Conservation (phyloP, 495 filamentous ascomycete species). For the Poronia punctata region DNA sequence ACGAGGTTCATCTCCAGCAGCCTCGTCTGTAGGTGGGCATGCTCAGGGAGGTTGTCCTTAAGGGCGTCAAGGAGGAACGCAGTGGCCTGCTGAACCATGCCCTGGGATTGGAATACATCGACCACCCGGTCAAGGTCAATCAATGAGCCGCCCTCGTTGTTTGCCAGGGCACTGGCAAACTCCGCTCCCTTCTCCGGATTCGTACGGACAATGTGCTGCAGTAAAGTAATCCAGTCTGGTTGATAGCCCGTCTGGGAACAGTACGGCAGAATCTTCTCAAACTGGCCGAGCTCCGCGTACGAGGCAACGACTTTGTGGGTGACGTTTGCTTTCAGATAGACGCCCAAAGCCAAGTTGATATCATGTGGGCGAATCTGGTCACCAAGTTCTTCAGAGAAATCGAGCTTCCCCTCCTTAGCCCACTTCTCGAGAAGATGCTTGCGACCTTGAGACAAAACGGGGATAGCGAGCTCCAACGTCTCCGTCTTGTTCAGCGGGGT, state of each 20-base stretch:
- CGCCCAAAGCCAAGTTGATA: slow-evolving; percentile 69
- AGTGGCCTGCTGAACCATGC: slow-evolving; percentile 95
- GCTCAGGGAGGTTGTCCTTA: slow-evolving; percentile 89
- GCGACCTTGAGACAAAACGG: slow-evolving; percentile 84
- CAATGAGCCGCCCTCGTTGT: slow-evolving; percentile 73
- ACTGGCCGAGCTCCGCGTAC: slow-evolving; percentile 91
- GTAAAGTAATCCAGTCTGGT: slow-evolving; percentile 83
- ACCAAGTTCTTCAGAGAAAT: slow-evolving; percentile 91
- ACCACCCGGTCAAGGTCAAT: slow-evolving; percentile 93
- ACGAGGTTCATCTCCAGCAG: slow-evolving; percentile 96
- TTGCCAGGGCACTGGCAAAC: slow-evolving; percentile 83
- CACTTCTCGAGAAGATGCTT: slow-evolving; percentile 98
- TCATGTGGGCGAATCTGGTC: slow-evolving; percentile 90
- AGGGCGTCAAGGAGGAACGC: slow-evolving; percentile 93
- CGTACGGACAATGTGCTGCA: slow-evolving; percentile 85
- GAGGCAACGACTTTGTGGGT: slow-evolving; percentile 90
- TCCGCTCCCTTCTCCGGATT: slow-evolving; percentile 94
- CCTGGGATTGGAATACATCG: slow-evolving; percentile 94
- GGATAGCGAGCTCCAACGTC: slow-evolving; percentile 85
- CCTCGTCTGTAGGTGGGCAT: slow-evolving; percentile 86
- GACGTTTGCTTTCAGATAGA: slow-evolving; percentile 83
- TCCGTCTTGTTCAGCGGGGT: slow-evolving; percentile 78
- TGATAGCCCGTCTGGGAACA: slow-evolving; percentile 73
- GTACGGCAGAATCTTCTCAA: slow-evolving; percentile 91
- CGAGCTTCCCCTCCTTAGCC: slow-evolving; percentile 90